Base-by-base conservation (phyloP, 2,329 filamentous ascomycete genomes). In the Penicillium sp. region DNA sequence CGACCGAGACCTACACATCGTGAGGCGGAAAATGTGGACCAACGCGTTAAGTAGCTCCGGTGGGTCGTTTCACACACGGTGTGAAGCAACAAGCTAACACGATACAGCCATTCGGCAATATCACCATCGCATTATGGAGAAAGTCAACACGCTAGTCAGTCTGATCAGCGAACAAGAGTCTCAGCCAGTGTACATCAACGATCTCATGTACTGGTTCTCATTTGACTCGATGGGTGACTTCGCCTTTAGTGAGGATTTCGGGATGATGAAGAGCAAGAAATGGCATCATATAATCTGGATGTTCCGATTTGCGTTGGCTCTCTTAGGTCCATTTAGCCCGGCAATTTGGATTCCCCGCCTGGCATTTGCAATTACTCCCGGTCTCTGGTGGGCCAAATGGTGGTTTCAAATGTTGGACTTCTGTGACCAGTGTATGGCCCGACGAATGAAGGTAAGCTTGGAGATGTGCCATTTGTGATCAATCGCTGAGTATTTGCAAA, bases 201-300 rank as follows among this genome's bases (percentile, higher is more conserved):
- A 57, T 2, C 25, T 57, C 6, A 57, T 57, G 55, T 48, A 69
- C 51, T 73, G 72, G 43, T 73, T 71, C 49, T 68, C 57, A 22
- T 76, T 75, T 37, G 75, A 77, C 20, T 67, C 77, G 5, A 76
- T 78, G 75, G 75, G 73, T 1, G 72, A 77, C 46, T 61, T 78
- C 35, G 75, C 71, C 4, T 77, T 77, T 43, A 73, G 70, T 1
- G 64, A 69, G 27, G 62, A 66, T 5, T 77, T 75, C 44, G 60
- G 69, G 9, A 73, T 73, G 73, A 61, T 77, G 51, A 60, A 35
- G 5, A 57, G 33, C 6, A 40, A 50, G 14, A 47, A 14, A 43
- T 55, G 51, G 53, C 60, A 63, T 41, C 54, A 57, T 6, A 61
- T 64, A 11, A 43, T 52, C 15, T 42, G 55, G 31, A 43, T 66